Evolutionary conservation across 768 basidiomycete species (phyloP).

Genomic region (Royoungia palumana): DNA sequence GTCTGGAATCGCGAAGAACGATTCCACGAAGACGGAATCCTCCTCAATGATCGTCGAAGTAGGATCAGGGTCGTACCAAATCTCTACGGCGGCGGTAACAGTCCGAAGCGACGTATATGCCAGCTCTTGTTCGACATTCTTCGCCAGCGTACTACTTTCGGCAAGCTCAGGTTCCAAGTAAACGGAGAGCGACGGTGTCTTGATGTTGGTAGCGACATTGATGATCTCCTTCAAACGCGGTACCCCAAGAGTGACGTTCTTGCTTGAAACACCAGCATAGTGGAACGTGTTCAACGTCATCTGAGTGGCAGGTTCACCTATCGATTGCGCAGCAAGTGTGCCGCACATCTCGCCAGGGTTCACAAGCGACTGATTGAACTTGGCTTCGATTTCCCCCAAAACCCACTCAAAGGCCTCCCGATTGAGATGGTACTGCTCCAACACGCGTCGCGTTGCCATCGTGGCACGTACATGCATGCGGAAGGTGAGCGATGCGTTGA

Average conservation of each 20-base stretch:
- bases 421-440: constrained; percentile 86
- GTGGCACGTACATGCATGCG: constrained; percentile 89
- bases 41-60: constrained; percentile 93
- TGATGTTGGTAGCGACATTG: constrained; percentile 98
- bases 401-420: constrained; percentile 98
- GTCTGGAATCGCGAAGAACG: constrained; percentile 99
- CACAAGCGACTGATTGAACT: constrained; percentile 90
- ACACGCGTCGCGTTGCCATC: constrained; percentile 79
- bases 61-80: constrained; percentile 96
- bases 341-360: constrained; percentile 99
- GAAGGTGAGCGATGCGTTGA: constrained; percentile 89
- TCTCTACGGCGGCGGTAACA: constrained; percentile 92
- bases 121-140: constrained; percentile 89
- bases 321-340: constrained; percentile 95
- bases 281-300: constrained; percentile 99
- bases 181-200: constrained; percentile 94
- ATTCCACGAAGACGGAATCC: constrained; percentile 92
- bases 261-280: constrained; percentile 99
- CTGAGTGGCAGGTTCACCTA: constrained; percentile 98
- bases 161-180: constrained; percentile 77
- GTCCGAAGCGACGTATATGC: constrained; percentile 93
- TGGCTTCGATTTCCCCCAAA: constrained; percentile 87
- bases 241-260: constrained; percentile 99
- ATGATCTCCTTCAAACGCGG: constrained; percentile 99
- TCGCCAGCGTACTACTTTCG: constrained; percentile 59